A percentile compares a stretch with the other conserved stretches of the same genome.
Evolutionary conservation across 2,329 filamentous ascomycete genomes (phyloP).

Genomic region (Tolypocladium tropicale): DNA sequence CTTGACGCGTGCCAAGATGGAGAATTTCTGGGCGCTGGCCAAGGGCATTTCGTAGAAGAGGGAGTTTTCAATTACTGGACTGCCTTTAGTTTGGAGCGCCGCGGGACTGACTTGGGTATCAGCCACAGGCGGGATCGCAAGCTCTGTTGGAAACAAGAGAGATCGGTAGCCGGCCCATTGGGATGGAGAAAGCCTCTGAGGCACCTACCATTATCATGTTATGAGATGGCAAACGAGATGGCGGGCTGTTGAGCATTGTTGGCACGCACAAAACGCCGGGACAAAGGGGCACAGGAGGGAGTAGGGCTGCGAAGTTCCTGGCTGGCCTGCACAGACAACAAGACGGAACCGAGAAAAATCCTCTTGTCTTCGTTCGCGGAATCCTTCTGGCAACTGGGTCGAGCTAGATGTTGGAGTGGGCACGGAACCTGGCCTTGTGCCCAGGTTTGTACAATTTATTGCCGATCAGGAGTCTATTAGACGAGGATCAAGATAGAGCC

Average conservation of each 20-base stretch:
- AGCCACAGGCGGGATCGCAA: background rate
- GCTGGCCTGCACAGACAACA: background rate
- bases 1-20: slow-evolving; percentile 73
- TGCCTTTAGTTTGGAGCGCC: background rate
- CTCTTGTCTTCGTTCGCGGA: background rate
- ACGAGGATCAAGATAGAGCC: too few species aligned
- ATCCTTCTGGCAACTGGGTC: background rate
- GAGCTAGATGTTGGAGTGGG: background rate
- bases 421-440: too few species aligned
- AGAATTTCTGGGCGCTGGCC: slow-evolving; percentile 88
- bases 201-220: background rate
- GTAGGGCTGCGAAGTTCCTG: background rate
- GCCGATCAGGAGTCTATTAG: too few species aligned
- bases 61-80: background rate
- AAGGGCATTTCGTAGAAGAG: slow-evolving; percentile 40
- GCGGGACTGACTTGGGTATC: background rate
- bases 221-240: background rate
- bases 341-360: background rate
- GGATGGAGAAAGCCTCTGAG: background rate
- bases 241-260: background rate
- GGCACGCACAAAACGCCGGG: background rate
- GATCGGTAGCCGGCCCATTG: background rate
- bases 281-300: background rate
- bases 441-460: too few species aligned
- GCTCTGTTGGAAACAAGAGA: background rate